Percentiles rank a stretch among this genome's conserved stretches.
Evolutionary conservation across 176 grass and related monocot species (phyloP).

Genomic region (Tuctoria greenei): DNA sequence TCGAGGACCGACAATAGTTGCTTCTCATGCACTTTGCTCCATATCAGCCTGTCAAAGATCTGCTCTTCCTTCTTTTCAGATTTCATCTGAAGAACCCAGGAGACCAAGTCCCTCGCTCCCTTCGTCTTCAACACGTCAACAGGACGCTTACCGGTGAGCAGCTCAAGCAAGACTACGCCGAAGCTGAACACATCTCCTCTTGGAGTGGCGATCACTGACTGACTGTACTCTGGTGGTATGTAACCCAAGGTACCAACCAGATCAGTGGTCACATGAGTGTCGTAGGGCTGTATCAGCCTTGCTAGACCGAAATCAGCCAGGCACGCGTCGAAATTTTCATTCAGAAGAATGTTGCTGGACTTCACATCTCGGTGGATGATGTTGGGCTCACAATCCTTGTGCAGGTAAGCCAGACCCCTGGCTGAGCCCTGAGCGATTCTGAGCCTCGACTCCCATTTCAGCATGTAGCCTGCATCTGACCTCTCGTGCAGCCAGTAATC

Average conservation of each 20-base stretch:
- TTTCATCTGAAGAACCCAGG: conserved; percentile 86
- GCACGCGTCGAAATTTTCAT: conserved; percentile 85
- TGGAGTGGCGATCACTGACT: too few relatives aligned
- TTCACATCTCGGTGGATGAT: conserved; percentile 95
- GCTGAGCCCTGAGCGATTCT: conserved; percentile 89
- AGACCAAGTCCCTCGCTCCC: conserved; percentile 76
- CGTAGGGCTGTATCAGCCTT: conserved; percentile 82
- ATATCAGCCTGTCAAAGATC: conserved; percentile 65
- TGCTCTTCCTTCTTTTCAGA: conserved; percentile 76
- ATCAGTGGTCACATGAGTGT: conserved; percentile 93
- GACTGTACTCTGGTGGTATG: too few relatives aligned
- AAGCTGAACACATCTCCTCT: too few relatives aligned
- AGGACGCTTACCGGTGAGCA: conserved; percentile 70
- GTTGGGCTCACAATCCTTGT: conserved; percentile 86
- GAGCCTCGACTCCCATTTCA: conserved; percentile 82
- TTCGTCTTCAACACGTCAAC: conserved; percentile 76
- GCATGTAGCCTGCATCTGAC: conserved; percentile 57
- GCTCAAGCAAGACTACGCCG: conserved; percentile 81
- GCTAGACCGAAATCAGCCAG: conserved; percentile 93
- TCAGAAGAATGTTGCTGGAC: conserved; percentile 93
- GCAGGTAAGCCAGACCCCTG: conserved; percentile 82
- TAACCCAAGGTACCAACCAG: conserved; percentile 89
- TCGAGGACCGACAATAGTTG: conserved; percentile 72
- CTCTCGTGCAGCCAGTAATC: conserved; percentile 96
- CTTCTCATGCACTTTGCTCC: conserved; percentile 70